Percentiles rank a stretch among this genome's conserved stretches.
phyloP scores from a whole-genome alignment of 345 rosid species.

The Anastatica hierochuntica region DNA sequence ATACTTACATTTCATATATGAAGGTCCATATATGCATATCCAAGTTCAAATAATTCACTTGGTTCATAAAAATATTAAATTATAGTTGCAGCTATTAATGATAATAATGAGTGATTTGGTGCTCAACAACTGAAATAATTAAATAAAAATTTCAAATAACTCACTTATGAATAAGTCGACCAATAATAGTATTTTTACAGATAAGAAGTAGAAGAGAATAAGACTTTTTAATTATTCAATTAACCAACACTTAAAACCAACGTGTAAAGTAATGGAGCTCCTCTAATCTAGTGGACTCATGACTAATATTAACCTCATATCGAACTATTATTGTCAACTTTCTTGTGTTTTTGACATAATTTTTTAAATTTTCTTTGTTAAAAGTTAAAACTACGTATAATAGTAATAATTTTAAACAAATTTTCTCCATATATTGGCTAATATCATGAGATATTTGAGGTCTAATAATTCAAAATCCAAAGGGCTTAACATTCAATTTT shows the following conservation, averaged over 20 bases:
- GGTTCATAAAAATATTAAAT: too few relatives aligned
- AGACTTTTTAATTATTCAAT: neutral
- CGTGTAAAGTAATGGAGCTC: too few relatives aligned
- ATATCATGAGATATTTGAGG: too few relatives aligned
- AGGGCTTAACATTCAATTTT: too few relatives aligned
- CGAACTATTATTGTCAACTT: neutral
- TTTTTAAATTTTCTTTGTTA: too few relatives aligned
- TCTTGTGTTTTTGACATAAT: too few relatives aligned
- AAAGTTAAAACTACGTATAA: too few relatives aligned
- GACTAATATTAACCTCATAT: slow-evolving; percentile 1
- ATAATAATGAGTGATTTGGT: too few relatives aligned
- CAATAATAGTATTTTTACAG: slow-evolving; percentile 6
- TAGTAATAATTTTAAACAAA: too few relatives aligned
- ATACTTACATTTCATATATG: neutral
- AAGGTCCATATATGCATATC: neutral
- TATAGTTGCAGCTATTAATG: neutral
- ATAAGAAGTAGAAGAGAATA: too few relatives aligned
- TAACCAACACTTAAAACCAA: neutral
- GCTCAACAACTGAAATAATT: neutral
- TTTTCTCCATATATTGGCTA: too few relatives aligned
- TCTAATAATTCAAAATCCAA: too few relatives aligned
- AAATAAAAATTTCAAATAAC: neutral
- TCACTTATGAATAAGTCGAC: neutral
- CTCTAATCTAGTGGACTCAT: neutral
- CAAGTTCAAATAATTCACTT: slow-evolving; percentile 4